Base-by-base conservation (phyloP, 192 early-diverging fungal species). In the Chytriomyces sp. region DNA sequence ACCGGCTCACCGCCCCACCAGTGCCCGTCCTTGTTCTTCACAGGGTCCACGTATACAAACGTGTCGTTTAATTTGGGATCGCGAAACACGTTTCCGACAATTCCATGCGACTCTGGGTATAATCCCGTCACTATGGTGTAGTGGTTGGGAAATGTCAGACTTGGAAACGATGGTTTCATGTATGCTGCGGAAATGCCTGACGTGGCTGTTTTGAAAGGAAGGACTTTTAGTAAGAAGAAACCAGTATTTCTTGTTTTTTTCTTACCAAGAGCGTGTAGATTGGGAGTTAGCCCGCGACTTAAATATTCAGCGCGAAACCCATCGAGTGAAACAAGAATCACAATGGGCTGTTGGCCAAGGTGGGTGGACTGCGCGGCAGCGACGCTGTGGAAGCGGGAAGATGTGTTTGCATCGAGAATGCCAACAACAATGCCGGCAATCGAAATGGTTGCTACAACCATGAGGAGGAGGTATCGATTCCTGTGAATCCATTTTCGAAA, bases 1-100 rank as follows among this genome's bases (percentile, higher is more conserved):
- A 92, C 91, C 23, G 94, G 94, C 80, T 95, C 93, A 16, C 94
- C 95, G 45, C 88, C 87, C 94, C 96, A 97, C 94, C 94, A 97
- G 75, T 89, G 86, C 7, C 86, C 79, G 26, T 95, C 82, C 28
- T 75, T 72, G 78, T 87, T 93, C 46, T 84, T 86, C 18, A 69
- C 80, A 0, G 88, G 71, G 63, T 95, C 84, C 49, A 86, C 90
- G 83, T 95, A 96, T 46, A 88, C 87, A 80, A 96, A 96, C 3
- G 89, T 86, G 61, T 91, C 89, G 59, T 94, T 89, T 7, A 91
- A 76, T 13, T 49, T 50, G 2, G 92, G 87, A 79, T 96, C 95
- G 72, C 87, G 92, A 78, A 97, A 98, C 91, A 94, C 23, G 89
- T 89, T 71, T 88, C 92, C 91, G 6, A 98, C 93, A 69, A 98